These are phyloP conservation scores for Filosporella fistucella DNA, from an alignment of 495 filamentous ascomycete genomes.

Conservation along the genomic window DNA sequence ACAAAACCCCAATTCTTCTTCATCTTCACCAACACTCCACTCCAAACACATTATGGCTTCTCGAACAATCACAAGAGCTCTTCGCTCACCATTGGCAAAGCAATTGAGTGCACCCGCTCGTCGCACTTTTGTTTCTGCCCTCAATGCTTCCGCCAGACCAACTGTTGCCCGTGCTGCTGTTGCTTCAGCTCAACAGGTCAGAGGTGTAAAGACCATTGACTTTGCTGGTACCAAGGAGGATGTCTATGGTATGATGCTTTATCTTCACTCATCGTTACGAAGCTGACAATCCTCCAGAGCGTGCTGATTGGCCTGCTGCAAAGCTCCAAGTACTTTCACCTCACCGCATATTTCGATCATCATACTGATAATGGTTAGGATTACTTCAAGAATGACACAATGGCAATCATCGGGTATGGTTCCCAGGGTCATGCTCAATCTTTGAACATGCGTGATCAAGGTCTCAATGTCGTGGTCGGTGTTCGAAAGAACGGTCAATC, in stretches of 20 bases:
- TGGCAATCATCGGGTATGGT: conserved; percentile 98
- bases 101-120: conserved; percentile 65
- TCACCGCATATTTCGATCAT: conserved; percentile 8
- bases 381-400: conserved; percentile 99
- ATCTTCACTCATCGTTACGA: conserved; percentile 1
- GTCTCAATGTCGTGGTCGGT: conserved; percentile 96
- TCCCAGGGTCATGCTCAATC: conserved; percentile 98
- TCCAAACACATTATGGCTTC: conserved; percentile 64
- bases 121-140: conserved; percentile 65
- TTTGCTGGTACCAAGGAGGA: conserved; percentile 90
- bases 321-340: conserved; percentile 74
- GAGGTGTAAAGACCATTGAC: conserved; percentile 85
- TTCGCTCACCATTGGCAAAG: conserved; percentile 69
- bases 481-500: conserved; percentile 97
- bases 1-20: too few relatives aligned
- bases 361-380: conserved; percentile 49
- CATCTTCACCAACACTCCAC: conserved; percentile 20
- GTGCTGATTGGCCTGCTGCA: conserved; percentile 95
- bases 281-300: conserved; percentile 54
- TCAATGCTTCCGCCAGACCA: conserved; percentile 52
- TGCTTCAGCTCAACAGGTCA: conserved; percentile 55
- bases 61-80: conserved; percentile 73
- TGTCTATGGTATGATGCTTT: conserved; percentile 84
- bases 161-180: conserved; percentile 49
- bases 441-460: conserved; percentile 98